A percentile compares a stretch with the other conserved stretches of the same genome.
phyloP scores from a whole-genome alignment of 768 basidiomycete genomes.

The Porphyrellus cyaneotinctus region DNA sequence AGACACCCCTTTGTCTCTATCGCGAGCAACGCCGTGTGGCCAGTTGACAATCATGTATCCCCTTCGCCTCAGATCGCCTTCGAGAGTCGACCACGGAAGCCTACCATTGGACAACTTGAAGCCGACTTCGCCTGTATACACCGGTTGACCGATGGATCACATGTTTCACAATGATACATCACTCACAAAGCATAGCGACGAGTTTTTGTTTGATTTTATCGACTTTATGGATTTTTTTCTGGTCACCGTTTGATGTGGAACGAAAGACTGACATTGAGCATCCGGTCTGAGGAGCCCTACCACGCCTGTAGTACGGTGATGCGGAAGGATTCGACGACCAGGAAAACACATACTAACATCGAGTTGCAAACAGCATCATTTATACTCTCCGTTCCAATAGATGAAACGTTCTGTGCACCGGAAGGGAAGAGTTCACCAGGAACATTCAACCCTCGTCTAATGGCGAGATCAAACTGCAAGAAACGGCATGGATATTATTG shows the following conservation, averaged over 20 bases:
- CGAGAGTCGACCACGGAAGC: not conserved
- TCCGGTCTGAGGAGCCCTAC: no score
- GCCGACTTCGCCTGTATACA: not conserved
- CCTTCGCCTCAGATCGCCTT: not conserved
- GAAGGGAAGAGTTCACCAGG: not conserved
- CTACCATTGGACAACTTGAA: not conserved
- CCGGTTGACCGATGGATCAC: not conserved
- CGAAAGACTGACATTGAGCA: not conserved
- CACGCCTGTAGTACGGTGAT: not conserved
- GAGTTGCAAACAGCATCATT: not conserved
- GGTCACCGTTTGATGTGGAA: not conserved
- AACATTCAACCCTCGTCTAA: not conserved
- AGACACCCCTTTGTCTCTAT: not conserved
- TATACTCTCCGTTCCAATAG: not conserved
- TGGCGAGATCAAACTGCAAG: not conserved
- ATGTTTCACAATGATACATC: not conserved
- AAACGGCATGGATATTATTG: not conserved
- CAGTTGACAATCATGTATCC: conserved; percentile 7
- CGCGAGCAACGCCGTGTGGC: conserved; percentile 1
- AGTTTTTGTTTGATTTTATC: not conserved
- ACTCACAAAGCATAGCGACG: not conserved
- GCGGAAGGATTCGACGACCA: not conserved
- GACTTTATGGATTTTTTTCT: not conserved
- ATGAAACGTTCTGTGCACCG: not conserved
- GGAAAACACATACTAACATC: not conserved